These are phyloP conservation scores for cucumber (Cucumis sativus) DNA, from an alignment of 306 rosid genomes.

Conservation along the genomic window DNA sequence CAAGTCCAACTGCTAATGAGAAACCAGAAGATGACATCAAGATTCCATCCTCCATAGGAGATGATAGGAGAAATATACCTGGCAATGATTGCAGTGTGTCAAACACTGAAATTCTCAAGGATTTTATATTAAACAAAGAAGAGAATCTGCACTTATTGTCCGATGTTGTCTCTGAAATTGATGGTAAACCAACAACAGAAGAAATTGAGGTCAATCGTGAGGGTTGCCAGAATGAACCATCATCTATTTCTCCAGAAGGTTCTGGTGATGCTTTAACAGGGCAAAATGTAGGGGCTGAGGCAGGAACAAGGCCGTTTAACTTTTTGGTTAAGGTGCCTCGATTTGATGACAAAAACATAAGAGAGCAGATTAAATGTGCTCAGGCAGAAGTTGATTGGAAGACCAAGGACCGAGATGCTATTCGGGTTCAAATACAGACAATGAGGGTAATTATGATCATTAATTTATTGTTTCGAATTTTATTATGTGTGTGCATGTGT, in stretches of 20 bases:
- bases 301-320: constrained; percentile 45
- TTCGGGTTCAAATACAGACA: constrained; percentile 38
- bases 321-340: constrained; percentile 54
- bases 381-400: constrained; percentile 39
- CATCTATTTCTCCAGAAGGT: constrained; percentile 22
- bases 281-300: constrained; percentile 34
- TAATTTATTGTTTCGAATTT: constrained; percentile 1
- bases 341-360: constrained; percentile 43
- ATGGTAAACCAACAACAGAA: background rate
- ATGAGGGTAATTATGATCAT: constrained; percentile 29
- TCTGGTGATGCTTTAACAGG: constrained; percentile 30
- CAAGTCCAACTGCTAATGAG: constrained; percentile 1
- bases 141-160: constrained; percentile 7
- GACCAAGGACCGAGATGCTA: constrained; percentile 43
- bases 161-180: constrained; percentile 12
- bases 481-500: background rate
- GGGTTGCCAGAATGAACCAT: constrained; percentile 18
- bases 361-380: constrained; percentile 45
- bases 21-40: constrained; percentile 19
- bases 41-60: constrained; percentile 5
- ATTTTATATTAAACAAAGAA: background rate
- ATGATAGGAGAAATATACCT: constrained; percentile 9
- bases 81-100: background rate
- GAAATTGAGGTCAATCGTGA: constrained; percentile 13
- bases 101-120: background rate